These are phyloP conservation scores for Pseudodiploospora longispora DNA, from an alignment of 2,329 filamentous ascomycete genomes.

Conservation along the genomic window DNA sequence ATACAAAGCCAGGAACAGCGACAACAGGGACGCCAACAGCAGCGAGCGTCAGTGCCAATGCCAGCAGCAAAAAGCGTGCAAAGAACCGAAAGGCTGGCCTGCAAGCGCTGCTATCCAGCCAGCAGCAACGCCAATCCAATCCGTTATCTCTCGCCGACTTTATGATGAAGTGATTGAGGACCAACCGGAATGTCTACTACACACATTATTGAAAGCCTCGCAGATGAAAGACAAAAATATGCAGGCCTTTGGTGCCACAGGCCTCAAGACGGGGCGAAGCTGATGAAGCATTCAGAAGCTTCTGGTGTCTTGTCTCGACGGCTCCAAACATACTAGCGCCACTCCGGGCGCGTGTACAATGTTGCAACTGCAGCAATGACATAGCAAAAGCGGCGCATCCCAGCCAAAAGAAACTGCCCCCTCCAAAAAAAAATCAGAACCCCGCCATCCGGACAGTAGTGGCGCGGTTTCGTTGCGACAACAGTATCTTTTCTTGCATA, in stretches of 20 bases:
- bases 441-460: constrained; percentile 10
- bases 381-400: no score
- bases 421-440: constrained; percentile 15
- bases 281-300: background rate
- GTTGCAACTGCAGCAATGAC: no score
- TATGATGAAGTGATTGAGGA: constrained; percentile 29
- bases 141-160: constrained; percentile 49
- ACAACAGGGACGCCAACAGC: background rate
- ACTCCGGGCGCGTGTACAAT: no score
- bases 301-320: background rate
- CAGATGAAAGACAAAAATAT: no score
- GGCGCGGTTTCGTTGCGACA: constrained; percentile 3
- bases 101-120: constrained; percentile 52
- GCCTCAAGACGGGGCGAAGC: background rate
- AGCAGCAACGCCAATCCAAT: constrained; percentile 35
- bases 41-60: constrained; percentile 36
- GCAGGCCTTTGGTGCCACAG: background rate
- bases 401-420: constrained; percentile 11
- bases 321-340: no score
- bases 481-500: background rate
- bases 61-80: constrained; percentile 56
- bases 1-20: background rate
- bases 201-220: background rate
- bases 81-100: constrained; percentile 58
- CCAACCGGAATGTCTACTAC: background rate